Evolutionary conservation across 202 grass and related monocot species (phyloP).

Genomic region (Carex sylvatica): DNA sequence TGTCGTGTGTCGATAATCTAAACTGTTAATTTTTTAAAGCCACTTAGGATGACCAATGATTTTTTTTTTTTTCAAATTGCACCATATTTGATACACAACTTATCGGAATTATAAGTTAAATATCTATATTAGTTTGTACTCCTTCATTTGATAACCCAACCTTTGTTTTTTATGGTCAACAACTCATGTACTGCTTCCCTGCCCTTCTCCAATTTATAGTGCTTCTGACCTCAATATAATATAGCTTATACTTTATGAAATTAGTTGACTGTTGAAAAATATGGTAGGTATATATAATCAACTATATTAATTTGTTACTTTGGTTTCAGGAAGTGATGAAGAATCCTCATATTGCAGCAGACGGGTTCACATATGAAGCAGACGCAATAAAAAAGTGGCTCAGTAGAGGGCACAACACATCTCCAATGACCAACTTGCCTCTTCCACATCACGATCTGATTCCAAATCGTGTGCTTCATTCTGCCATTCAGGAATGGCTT

Average conservation of each 20-base stretch:
- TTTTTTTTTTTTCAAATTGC: neutral
- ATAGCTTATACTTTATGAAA: neutral
- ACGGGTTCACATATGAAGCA: conserved; percentile 67
- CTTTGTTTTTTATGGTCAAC: neutral
- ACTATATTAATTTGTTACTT: neutral
- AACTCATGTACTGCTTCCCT: neutral
- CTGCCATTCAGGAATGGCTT: conserved; percentile 62
- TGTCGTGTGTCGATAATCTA: neutral
- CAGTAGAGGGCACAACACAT: conserved; percentile 36
- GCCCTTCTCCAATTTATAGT: neutral
- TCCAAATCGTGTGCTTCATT: conserved; percentile 57
- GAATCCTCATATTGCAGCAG: conserved; percentile 56
- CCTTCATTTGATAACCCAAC: neutral
- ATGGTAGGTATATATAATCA: too few species aligned
- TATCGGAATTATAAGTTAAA: neutral
- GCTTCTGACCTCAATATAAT: neutral
- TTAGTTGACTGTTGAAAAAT: neutral
- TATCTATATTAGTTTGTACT: neutral
- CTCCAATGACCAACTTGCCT: conserved; percentile 71
- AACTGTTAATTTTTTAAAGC: neutral
- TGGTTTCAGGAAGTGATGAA: conserved; percentile 57
- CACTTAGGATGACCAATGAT: neutral
- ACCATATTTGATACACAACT: neutral
- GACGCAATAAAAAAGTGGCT: conserved; percentile 60
- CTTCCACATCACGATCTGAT: conserved; percentile 47